Percentiles rank a stretch among this genome's conserved stretches.
Conservation (phyloP, 805 yeast genomes). For the Starmera dryadoides region DNA sequence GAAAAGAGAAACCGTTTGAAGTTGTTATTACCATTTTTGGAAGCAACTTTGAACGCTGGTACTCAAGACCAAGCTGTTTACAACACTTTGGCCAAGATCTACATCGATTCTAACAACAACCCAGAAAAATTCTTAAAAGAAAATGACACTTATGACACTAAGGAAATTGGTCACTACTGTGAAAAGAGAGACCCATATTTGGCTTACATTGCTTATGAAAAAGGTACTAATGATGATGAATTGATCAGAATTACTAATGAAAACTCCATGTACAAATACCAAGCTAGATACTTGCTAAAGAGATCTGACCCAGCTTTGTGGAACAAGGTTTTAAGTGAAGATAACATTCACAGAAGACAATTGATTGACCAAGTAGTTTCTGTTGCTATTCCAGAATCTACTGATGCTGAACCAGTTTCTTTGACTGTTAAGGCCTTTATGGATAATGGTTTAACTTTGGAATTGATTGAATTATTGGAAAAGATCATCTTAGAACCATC, state of each 20-base stretch:
- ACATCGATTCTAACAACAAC: conserved; percentile 94
- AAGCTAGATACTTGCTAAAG: conserved; percentile 88
- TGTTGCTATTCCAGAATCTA: conserved; percentile 91
- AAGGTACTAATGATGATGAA: conserved; percentile 89
- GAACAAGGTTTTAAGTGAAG: conserved; percentile 68
- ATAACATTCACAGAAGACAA: conserved; percentile 83
- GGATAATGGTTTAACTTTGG: conserved; percentile 90
- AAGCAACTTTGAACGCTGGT: conserved; percentile 78
- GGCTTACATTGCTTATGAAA: conserved; percentile 95
- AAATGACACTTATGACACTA: conserved; percentile 84
- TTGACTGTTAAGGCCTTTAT: conserved; percentile 91
- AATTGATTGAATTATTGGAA: conserved; percentile 89
- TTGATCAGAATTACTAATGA: conserved; percentile 90
- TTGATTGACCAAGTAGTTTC: conserved; percentile 91
- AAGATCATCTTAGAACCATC: conserved; percentile 96
- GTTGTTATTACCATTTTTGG: conserved; percentile 86
- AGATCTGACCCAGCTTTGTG: conserved; percentile 85
- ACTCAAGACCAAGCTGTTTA: conserved; percentile 84
- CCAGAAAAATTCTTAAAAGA: conserved; percentile 96
- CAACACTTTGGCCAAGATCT: conserved; percentile 94
- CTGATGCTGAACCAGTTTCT: conserved; percentile 89
- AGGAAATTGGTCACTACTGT: conserved; percentile 95
- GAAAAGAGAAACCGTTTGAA: conserved; percentile 95
- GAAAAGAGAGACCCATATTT: conserved; percentile 98
- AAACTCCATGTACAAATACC: conserved; percentile 96